Evolutionary conservation across 129 eudicot genomes (phyloP).

Genomic region (Lactuca saligna): DNA sequence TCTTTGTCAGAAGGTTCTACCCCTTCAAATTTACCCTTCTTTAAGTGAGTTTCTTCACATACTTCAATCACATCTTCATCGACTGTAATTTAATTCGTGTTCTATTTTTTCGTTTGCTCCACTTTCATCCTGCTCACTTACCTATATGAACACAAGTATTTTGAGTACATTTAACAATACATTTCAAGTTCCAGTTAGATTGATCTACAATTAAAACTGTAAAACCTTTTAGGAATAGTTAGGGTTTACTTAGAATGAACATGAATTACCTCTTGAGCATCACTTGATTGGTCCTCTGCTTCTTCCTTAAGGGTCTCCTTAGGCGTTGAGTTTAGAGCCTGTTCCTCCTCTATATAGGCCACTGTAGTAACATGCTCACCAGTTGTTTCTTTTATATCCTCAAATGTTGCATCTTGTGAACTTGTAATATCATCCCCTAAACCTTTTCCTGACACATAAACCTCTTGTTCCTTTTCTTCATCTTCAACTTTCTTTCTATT

Average conservation of each 20-base stretch:
- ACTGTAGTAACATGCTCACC: not conserved
- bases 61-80: not conserved
- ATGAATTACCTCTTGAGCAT: no score
- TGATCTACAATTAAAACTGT: no score
- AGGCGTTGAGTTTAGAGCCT: not conserved
- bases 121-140: conserved; percentile 8
- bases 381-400: conserved; percentile 19
- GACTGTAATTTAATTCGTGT: not conserved
- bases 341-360: conserved; percentile 19
- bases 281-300: not conserved
- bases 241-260: no score
- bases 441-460: not conserved
- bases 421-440: conserved; percentile 15
- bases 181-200: no score
- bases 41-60: conserved; percentile 8
- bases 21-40: not conserved
- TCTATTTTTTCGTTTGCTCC: conserved; percentile 19
- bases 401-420: conserved; percentile 3
- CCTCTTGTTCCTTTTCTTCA: conserved; percentile 7
- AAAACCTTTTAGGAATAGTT: no score
- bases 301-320: conserved; percentile 22
- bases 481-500: conserved; percentile 1
- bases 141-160: conserved; percentile 18
- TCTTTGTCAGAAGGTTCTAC: no score
- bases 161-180: not conserved